Conservation (phyloP, 371 early-diverging fungal genomes). For the Polyrhizophydium stewartii region DNA sequence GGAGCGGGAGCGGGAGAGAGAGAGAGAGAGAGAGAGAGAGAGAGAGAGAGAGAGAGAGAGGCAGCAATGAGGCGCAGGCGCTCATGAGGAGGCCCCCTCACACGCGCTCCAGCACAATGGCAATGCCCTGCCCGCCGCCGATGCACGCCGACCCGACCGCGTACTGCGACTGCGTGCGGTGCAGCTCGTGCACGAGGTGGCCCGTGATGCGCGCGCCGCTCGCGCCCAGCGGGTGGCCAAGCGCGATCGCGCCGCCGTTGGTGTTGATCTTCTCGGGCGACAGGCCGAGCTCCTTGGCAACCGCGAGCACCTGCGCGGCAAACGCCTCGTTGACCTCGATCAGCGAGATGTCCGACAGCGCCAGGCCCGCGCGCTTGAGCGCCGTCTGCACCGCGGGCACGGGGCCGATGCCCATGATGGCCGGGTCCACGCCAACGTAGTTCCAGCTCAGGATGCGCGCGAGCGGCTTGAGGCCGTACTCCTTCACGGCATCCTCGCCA, state of each 20-base stretch:
- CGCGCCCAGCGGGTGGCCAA: slow-evolving; percentile 96
- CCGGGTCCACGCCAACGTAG: slow-evolving; percentile 66
- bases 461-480: slow-evolving; percentile 74
- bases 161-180: slow-evolving; percentile 72
- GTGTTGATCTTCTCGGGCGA: slow-evolving; percentile 76
- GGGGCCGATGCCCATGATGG: slow-evolving; percentile 83
- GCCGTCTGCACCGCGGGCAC: slow-evolving; percentile 88
- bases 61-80: background rate
- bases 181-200: slow-evolving; percentile 80
- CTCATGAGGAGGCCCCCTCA: slow-evolving; percentile 3
- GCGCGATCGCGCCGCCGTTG: slow-evolving; percentile 93
- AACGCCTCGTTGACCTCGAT: slow-evolving; percentile 99
- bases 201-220: slow-evolving; percentile 93
- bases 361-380: slow-evolving; percentile 74
- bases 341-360: slow-evolving; percentile 80
- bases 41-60: background rate
- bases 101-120: slow-evolving; percentile 30
- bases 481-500: slow-evolving; percentile 77
- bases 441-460: slow-evolving; percentile 86
- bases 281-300: slow-evolving; percentile 82
- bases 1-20: no score
- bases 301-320: slow-evolving; percentile 89
- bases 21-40: no score
- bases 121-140: slow-evolving; percentile 50
- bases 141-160: slow-evolving; percentile 91